These are phyloP conservation scores for Fraxinus baroniana DNA, from an alignment of 305 asterid species.

Conservation along the genomic window DNA sequence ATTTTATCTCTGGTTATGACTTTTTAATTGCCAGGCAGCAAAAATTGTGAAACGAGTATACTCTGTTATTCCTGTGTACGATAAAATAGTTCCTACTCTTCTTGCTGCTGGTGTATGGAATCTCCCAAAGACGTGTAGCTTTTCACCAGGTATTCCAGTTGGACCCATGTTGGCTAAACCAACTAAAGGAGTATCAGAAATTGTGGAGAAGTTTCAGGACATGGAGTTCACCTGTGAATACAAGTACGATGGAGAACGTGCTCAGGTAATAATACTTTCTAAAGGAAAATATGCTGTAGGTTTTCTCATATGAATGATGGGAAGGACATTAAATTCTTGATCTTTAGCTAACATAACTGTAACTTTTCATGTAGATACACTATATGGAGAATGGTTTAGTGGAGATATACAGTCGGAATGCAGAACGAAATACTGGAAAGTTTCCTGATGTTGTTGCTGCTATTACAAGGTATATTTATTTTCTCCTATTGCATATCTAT, in stretches of 20 bases:
- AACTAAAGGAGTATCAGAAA: slow-evolving; percentile 92
- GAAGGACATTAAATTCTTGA: neutral
- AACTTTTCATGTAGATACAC: slow-evolving; percentile 63
- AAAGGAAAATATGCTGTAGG: slow-evolving; percentile 13
- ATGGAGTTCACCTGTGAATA: slow-evolving; percentile 92
- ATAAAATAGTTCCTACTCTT: slow-evolving; percentile 78
- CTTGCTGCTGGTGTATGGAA: slow-evolving; percentile 88
- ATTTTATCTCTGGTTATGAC: slow-evolving; percentile 5
- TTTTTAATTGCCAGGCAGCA: slow-evolving; percentile 64
- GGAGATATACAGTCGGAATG: slow-evolving; percentile 96
- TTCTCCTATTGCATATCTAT: slow-evolving; percentile 18
- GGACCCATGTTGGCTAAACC: slow-evolving; percentile 99
- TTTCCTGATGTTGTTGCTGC: slow-evolving; percentile 88
- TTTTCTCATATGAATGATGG: neutral
- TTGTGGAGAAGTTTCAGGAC: slow-evolving; percentile 86
- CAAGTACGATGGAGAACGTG: slow-evolving; percentile 98
- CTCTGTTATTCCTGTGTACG: slow-evolving; percentile 91
- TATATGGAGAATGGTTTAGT: slow-evolving; percentile 79
- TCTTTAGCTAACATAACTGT: slow-evolving; percentile 10
- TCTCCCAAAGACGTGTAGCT: slow-evolving; percentile 73
- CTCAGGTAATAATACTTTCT: slow-evolving; percentile 60
- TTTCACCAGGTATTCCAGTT: slow-evolving; percentile 89
- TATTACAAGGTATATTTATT: slow-evolving; percentile 58
- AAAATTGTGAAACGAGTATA: slow-evolving; percentile 83
- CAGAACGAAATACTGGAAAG: slow-evolving; percentile 89